A percentile compares a stretch with the other conserved stretches of the same genome.
phyloP scores from a whole-genome alignment of 1,139 yeast species.

The Scheffersomyces lignicola region DNA sequence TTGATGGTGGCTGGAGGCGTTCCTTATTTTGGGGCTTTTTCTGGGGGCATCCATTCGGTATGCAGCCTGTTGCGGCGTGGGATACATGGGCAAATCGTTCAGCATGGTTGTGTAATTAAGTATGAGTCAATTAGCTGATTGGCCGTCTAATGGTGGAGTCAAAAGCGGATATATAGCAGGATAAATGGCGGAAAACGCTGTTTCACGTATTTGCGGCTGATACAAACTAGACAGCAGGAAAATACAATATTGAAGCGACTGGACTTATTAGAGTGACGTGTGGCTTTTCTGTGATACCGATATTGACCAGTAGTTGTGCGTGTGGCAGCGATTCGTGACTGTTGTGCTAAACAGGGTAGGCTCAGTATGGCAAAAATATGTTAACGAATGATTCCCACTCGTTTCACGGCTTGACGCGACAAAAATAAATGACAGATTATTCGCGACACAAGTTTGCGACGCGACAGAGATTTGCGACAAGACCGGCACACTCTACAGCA shows the following conservation, averaged over 20 bases:
- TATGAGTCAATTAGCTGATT: not conserved
- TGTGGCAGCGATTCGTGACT: no score
- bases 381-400: no score
- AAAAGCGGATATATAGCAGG: conserved; percentile 4
- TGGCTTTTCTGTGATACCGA: no score
- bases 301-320: no score
- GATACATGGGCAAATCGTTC: conserved; percentile 48
- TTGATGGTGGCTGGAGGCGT: conserved; percentile 12
- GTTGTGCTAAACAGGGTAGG: no score
- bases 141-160: not conserved
- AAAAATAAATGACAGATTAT: no score
- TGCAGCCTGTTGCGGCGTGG: conserved; percentile 50
- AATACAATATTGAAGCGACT: conserved; percentile 11
- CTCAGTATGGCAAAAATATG: no score
- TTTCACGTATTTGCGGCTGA: not conserved
- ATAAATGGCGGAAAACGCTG: conserved; percentile 4
- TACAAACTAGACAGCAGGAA: not conserved
- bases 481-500: no score
- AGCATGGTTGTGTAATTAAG: no score
- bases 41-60: conserved; percentile 18
- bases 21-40: conserved; percentile 5
- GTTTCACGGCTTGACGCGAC: no score
- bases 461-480: no score
- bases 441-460: no score
- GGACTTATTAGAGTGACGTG: conserved; percentile 9